Percentiles rank a stretch among this genome's conserved stretches.
These are phyloP conservation scores for Harringtonia lauricola DNA, from an alignment of 2,329 filamentous ascomycete genomes.

Conservation along the genomic window DNA sequence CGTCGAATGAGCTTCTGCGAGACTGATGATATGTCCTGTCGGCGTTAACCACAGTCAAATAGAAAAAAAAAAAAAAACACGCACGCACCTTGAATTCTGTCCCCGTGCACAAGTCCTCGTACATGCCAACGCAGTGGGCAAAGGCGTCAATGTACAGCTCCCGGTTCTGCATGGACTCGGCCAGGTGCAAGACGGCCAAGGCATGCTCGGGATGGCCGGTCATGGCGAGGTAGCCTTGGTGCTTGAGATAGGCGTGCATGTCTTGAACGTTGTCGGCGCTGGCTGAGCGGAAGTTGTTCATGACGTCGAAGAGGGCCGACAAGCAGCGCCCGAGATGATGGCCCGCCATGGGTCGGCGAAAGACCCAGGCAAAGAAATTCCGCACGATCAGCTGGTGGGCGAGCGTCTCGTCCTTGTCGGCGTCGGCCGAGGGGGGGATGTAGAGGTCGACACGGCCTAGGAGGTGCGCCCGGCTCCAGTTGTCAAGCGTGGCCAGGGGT, in stretches of 20 bases:
- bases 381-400: constrained; percentile 57
- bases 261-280: constrained; percentile 47
- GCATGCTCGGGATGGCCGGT: constrained; percentile 56
- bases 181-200: constrained; percentile 54
- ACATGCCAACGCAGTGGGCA: constrained; percentile 70
- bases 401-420: constrained; percentile 42
- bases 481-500: constrained; percentile 11
- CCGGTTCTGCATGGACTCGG: constrained; percentile 52
- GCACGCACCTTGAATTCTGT: constrained; percentile 49
- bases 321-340: constrained; percentile 52
- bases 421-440: constrained; percentile 51
- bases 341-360: constrained; percentile 56
- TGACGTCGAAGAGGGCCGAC: constrained; percentile 51
- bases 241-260: constrained; percentile 53
- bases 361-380: constrained; percentile 66
- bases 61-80: constrained; percentile 8
- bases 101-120: constrained; percentile 42
- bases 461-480: constrained; percentile 9
- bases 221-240: constrained; percentile 60
- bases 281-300: constrained; percentile 48
- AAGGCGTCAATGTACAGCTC: constrained; percentile 66
- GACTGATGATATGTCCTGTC: constrained; percentile 34
- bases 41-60: neutral
- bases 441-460: constrained; percentile 45
- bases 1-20: constrained; percentile 56